Conservation (phyloP, 1,284 basidiomycete genomes). For the Trametes pubescens region DNA sequence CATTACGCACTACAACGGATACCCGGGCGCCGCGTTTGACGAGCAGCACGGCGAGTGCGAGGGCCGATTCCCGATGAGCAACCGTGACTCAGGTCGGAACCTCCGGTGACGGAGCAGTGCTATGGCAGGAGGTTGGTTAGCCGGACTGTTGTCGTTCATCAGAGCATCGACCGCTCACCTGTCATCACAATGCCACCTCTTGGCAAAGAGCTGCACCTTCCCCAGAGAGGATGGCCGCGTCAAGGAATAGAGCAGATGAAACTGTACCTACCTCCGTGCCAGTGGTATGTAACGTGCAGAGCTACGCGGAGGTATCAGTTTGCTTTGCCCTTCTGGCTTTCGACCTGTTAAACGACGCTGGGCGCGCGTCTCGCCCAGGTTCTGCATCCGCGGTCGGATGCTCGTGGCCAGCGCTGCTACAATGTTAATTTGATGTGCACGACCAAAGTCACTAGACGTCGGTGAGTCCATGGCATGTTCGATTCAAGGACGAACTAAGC, state of each 20-base stretch:
- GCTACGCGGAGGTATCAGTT: neutral
- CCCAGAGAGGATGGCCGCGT: neutral
- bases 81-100: too few species aligned
- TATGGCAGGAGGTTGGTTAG: neutral
- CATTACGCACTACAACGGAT: constrained; percentile 81
- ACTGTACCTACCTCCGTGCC: constrained; percentile 1
- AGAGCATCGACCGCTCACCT: constrained; percentile 28
- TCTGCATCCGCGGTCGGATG: neutral
- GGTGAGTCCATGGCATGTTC: neutral
- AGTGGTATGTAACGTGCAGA: too few species aligned
- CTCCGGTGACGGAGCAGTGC: constrained; percentile 85
- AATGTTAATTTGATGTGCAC: neutral
- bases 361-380: neutral
- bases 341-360: neutral
- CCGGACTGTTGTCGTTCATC: neutral
- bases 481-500: neutral
- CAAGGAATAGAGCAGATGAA: constrained; percentile 10
- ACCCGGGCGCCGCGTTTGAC: constrained; percentile 81
- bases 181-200: constrained; percentile 43
- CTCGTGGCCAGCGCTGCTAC: neutral
- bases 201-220: constrained; percentile 17
- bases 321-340: neutral
- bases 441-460: too few species aligned
- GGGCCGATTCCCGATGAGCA: constrained; percentile 71
- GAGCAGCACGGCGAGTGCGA: constrained; percentile 74